phyloP scores from a whole-genome alignment of 345 rosid genomes.

The Syzygium jambos region DNA sequence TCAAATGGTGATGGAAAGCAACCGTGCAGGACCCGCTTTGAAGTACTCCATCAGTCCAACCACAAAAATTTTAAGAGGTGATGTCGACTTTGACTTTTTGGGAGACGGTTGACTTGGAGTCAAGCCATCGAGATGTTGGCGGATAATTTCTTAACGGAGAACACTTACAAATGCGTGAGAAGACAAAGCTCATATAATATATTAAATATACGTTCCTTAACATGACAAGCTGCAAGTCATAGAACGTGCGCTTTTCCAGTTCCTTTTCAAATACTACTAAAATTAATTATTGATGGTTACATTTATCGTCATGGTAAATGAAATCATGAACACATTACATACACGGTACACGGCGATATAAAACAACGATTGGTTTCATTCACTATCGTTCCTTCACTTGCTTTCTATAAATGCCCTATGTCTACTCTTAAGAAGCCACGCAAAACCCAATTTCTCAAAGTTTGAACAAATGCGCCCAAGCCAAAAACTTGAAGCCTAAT shows the following conservation, averaged over 20 bases:
- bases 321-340: not conserved
- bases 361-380: not conserved
- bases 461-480: not conserved
- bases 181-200: not conserved
- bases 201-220: not conserved
- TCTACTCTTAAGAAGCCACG: not conserved
- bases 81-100: not conserved
- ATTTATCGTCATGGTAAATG: not conserved
- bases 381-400: not conserved
- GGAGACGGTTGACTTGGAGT: not conserved
- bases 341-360: not conserved
- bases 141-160: not conserved
- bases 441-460: not conserved
- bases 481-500: not conserved
- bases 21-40: not conserved
- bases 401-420: not conserved
- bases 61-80: too few species aligned
- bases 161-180: not conserved
- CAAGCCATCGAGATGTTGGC: not conserved
- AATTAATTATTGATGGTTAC: not conserved
- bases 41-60: not conserved
- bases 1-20: not conserved
- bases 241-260: not conserved
- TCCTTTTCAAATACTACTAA: not conserved
- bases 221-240: not conserved